Conservation (phyloP, 441 rosid species). For the Adansonia rubrostipa region DNA sequence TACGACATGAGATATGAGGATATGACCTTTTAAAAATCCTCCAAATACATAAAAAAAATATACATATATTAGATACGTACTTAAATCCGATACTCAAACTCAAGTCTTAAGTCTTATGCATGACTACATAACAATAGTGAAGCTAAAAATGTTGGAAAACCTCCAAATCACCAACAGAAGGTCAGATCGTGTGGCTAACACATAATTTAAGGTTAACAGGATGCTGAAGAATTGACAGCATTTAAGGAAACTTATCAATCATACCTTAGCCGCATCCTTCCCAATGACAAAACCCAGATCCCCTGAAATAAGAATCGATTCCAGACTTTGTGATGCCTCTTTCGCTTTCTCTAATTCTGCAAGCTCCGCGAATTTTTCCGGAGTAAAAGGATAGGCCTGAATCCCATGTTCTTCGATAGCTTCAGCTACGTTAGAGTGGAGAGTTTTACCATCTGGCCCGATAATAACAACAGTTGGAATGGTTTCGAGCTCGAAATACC, state of each 20-base stretch:
- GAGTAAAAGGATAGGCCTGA: conserved; percentile 73
- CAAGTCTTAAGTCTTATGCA: too few relatives aligned
- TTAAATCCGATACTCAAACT: too few relatives aligned
- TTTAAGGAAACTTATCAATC: neutral
- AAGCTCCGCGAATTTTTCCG: conserved; percentile 67
- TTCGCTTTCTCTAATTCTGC: conserved; percentile 63
- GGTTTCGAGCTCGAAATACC: conserved; percentile 61
- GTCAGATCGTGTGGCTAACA: neutral
- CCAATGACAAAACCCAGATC: conserved; percentile 64
- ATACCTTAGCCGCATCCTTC: conserved; percentile 68
- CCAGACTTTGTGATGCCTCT: conserved; percentile 68
- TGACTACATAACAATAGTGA: too few relatives aligned
- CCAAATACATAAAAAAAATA: too few relatives aligned
- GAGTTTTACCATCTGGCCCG: conserved; percentile 77
- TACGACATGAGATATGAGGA: too few relatives aligned
- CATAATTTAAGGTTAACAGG: neutral
- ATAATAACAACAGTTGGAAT: conserved; percentile 72
- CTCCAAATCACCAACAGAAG: neutral
- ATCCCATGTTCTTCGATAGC: conserved; percentile 66
- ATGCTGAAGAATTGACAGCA: neutral
- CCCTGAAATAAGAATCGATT: conserved; percentile 61
- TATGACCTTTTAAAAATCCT: too few relatives aligned
- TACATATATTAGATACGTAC: too few relatives aligned
- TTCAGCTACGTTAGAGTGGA: conserved; percentile 60
- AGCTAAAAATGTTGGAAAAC: neutral